Evolutionary conservation across 2,329 filamentous ascomycete genomes (phyloP).

Genomic region (Chrysosporium keratinophilum): DNA sequence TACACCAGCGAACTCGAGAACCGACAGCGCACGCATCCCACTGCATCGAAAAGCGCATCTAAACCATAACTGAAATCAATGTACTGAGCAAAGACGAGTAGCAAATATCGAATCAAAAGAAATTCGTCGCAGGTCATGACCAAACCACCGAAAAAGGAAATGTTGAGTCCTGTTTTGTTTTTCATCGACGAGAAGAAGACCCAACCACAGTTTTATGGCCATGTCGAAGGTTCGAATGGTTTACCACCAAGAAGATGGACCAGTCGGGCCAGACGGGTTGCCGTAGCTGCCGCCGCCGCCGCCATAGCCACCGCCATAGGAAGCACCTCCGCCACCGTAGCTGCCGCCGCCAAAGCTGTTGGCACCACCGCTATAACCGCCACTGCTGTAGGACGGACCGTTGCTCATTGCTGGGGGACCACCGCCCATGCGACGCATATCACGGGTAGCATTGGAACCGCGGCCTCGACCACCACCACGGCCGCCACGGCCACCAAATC

Average conservation of each 20-base stretch:
- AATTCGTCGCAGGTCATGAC: slow-evolving; percentile 38
- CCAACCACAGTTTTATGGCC: slow-evolving; percentile 19
- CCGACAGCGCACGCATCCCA: too few relatives aligned
- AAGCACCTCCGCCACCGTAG: slow-evolving; percentile 27
- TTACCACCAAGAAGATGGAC: slow-evolving; percentile 46
- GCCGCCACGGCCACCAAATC: slow-evolving; percentile 61
- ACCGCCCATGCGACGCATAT: slow-evolving; percentile 63
- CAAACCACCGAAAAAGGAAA: slow-evolving; percentile 25
- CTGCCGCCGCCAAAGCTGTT: slow-evolving; percentile 20
- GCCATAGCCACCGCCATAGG: slow-evolving; percentile 27
- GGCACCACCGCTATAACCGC: slow-evolving; percentile 20
- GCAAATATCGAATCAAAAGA: slow-evolving; percentile 21
- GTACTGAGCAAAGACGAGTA: slow-evolving; percentile 16
- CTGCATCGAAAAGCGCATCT: slow-evolving; percentile 13
- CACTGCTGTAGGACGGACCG: slow-evolving; percentile 28
- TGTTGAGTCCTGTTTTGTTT: slow-evolving; percentile 1
- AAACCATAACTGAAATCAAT: slow-evolving; percentile 15
- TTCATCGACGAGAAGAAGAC: background rate
- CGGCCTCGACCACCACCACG: slow-evolving; percentile 60
- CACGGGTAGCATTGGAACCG: slow-evolving; percentile 58
- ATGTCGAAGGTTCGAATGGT: slow-evolving; percentile 30
- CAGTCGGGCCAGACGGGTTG: slow-evolving; percentile 41
- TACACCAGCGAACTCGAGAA: too few relatives aligned
- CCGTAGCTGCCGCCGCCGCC: slow-evolving; percentile 33
- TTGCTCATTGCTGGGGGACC: slow-evolving; percentile 26